phyloP scores from a whole-genome alignment of 2,329 filamentous ascomycete species.

The Aspergillus cejpii region DNA sequence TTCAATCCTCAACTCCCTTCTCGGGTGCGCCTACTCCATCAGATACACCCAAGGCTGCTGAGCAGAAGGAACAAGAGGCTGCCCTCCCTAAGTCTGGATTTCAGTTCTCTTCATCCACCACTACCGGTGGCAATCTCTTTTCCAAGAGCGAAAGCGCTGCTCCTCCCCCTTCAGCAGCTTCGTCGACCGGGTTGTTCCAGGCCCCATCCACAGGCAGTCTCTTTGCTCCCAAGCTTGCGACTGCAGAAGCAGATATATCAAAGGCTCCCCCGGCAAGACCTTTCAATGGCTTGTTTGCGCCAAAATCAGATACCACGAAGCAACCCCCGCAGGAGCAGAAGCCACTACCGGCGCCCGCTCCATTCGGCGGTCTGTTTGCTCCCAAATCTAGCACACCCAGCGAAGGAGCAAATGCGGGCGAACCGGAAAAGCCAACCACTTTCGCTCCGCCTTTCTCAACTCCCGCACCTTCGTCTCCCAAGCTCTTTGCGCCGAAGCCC shows the following conservation, averaged over 20 bases:
- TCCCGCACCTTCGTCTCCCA: conserved; percentile 6
- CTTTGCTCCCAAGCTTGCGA: conserved; percentile 19
- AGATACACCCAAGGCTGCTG: conserved; percentile 7
- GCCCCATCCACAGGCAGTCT: conserved; percentile 18
- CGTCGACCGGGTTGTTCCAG: conserved; percentile 15
- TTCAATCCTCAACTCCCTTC: conserved; percentile 20
- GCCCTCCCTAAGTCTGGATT: conserved; percentile 11
- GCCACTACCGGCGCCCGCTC: conserved; percentile 7
- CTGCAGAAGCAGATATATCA: conserved; percentile 12
- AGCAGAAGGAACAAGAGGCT: conserved; percentile 11
- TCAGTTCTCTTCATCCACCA: conserved; percentile 11
- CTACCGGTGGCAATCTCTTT: conserved; percentile 15
- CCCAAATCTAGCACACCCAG: conserved; percentile 12
- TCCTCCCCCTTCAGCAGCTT: conserved; percentile 8
- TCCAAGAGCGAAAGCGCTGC: conserved; percentile 12
- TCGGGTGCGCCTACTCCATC: conserved; percentile 8
- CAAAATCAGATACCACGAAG: conserved; percentile 13
- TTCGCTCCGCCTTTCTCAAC: conserved; percentile 13
- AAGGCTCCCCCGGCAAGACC: conserved; percentile 16
- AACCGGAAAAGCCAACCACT: conserved; percentile 8
- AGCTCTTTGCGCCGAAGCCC: conserved; percentile 2
- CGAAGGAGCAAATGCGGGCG: conserved; percentile 11
- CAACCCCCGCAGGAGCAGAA: conserved; percentile 13
- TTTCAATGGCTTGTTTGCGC: conserved; percentile 17
- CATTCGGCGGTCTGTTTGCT: conserved; percentile 14